Percentiles rank a stretch among this genome's conserved stretches.
phyloP scores from a whole-genome alignment of 1,284 basidiomycete genomes.

The Puccinia coronata region DNA sequence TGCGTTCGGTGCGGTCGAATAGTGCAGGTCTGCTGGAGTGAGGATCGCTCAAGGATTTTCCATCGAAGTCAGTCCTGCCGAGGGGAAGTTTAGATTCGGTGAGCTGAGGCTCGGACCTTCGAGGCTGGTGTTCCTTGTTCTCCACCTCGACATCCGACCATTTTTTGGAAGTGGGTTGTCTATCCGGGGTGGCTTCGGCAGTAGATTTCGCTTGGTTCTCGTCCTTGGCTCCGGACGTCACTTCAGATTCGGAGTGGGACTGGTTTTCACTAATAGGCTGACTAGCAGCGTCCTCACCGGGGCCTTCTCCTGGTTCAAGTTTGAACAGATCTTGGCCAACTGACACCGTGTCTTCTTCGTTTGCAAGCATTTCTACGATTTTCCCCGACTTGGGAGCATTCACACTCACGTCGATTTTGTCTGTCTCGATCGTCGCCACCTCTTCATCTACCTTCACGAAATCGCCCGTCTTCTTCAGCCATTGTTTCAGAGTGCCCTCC shows the following conservation, averaged over 20 bases:
- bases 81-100: conserved; percentile 38
- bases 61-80: conserved; percentile 26
- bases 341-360: conserved; percentile 89
- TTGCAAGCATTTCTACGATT: conserved; percentile 81
- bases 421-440: conserved; percentile 96
- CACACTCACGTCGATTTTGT: conserved; percentile 99
- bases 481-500: conserved; percentile 93
- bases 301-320: conserved; percentile 74
- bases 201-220: conserved; percentile 28
- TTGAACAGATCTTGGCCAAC: conserved; percentile 94
- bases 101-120: conserved; percentile 40
- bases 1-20: conserved; percentile 44
- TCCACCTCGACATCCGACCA: conserved; percentile 38
- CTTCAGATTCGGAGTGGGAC: not conserved
- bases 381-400: conserved; percentile 88
- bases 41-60: conserved; percentile 50
- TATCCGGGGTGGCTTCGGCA: conserved; percentile 13
- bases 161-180: not conserved
- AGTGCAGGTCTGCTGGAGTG: conserved; percentile 62
- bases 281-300: conserved; percentile 62
- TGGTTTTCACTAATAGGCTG: not conserved
- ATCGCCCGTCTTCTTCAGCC: conserved; percentile 90
- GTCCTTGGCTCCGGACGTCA: conserved; percentile 4
- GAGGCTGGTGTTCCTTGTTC: conserved; percentile 35
- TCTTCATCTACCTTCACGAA: conserved; percentile 89